Evolutionary conservation across 2,329 filamentous ascomycete species (phyloP).

Genomic region (Cercospora berteroae): DNA sequence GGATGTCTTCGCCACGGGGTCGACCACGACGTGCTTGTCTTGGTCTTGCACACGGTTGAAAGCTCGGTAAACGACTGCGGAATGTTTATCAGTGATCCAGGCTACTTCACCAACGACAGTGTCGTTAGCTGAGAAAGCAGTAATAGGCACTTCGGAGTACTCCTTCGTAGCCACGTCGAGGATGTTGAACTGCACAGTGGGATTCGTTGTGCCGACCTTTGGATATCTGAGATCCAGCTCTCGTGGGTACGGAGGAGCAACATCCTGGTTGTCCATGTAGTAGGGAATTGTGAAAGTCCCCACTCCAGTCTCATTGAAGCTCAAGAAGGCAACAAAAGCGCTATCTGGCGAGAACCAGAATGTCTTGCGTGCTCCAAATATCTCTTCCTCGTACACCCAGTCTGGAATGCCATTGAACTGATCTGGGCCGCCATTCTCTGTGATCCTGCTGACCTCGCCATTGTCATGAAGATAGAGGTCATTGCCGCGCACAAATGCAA

Average conservation of each 20-base stretch:
- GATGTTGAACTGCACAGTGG: conserved; percentile 61
- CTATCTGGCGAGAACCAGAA: conserved; percentile 60
- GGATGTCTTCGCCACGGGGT: conserved; percentile 50
- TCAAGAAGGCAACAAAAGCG: conserved; percentile 54
- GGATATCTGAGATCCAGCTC: conserved; percentile 66
- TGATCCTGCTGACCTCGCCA: conserved; percentile 57
- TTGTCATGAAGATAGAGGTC: conserved; percentile 60
- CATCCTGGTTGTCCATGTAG: conserved; percentile 59
- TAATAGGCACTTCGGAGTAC: conserved; percentile 50
- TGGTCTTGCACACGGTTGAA: conserved; percentile 68
- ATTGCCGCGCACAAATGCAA: conserved; percentile 67
- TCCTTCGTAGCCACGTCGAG: conserved; percentile 53
- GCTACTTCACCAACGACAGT: conserved; percentile 66
- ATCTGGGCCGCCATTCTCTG: conserved; percentile 59
- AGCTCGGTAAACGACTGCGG: conserved; percentile 61
- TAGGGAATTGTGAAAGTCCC: conserved; percentile 65
- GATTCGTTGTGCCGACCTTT: conserved; percentile 67
- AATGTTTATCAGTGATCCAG: conserved; percentile 63
- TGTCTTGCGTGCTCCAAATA: conserved; percentile 52
- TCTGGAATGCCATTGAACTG: conserved; percentile 64
- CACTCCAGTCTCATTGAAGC: conserved; percentile 65
- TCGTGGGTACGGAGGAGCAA: conserved; percentile 61
- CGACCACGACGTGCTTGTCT: conserved; percentile 61
- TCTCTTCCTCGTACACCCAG: conserved; percentile 63
- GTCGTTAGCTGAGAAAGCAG: conserved; percentile 60